Percentiles rank a stretch among this genome's conserved stretches.
phyloP scores from a whole-genome alignment of 345 rosid genomes.

The Pugionium dolabratum region DNA sequence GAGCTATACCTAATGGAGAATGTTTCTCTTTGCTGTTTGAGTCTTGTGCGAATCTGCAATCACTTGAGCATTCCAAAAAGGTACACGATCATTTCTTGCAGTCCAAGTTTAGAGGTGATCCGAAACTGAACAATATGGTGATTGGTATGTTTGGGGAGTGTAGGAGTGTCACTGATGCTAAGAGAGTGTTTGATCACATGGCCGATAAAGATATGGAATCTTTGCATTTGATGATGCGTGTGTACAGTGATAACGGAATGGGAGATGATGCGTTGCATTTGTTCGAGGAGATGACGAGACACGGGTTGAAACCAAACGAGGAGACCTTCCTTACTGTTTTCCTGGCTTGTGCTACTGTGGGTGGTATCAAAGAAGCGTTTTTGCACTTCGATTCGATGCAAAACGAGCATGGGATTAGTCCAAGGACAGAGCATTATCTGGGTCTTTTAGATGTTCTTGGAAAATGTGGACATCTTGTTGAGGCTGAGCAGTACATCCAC shows the following conservation, averaged over 20 bases:
- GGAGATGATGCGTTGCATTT: conserved; percentile 77
- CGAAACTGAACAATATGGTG: conserved; percentile 53
- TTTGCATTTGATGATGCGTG: conserved; percentile 74
- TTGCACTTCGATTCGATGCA: conserved; percentile 65
- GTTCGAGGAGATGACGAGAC: conserved; percentile 61
- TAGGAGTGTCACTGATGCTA: conserved; percentile 58
- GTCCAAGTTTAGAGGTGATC: conserved; percentile 57
- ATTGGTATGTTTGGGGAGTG: conserved; percentile 66
- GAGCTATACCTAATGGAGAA: conserved; percentile 55
- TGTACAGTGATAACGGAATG: conserved; percentile 56
- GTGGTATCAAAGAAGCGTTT: conserved; percentile 69
- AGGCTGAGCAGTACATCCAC: conserved; percentile 52
- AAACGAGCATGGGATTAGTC: conserved; percentile 53
- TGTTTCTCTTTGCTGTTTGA: conserved; percentile 57
- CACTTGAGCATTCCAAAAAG: conserved; percentile 65
- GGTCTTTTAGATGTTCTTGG: conserved; percentile 69
- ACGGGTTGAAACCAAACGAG: conserved; percentile 54
- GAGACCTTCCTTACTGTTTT: conserved; percentile 61
- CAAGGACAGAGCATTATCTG: conserved; percentile 51
- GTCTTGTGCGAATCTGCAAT: conserved; percentile 47
- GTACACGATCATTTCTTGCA: conserved; percentile 75
- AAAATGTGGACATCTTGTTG: conserved; percentile 63
- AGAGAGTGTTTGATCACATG: conserved; percentile 80
- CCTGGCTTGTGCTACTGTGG: conserved; percentile 64
- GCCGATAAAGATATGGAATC: conserved; percentile 62